Evolutionary conservation across 1,139 yeast species (phyloP).

Genomic region (Kurtzmaniella quercitrusa): DNA sequence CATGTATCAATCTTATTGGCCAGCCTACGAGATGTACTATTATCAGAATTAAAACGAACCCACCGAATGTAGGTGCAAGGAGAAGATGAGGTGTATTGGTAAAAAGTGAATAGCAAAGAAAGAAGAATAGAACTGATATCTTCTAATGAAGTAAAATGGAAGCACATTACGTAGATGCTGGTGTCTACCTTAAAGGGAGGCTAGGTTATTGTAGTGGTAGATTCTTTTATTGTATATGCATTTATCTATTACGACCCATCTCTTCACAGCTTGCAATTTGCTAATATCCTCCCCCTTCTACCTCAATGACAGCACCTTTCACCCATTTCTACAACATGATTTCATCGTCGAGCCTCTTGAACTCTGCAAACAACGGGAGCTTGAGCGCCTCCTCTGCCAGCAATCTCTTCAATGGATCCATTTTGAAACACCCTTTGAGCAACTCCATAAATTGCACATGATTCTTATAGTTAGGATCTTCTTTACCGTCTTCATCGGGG

Average conservation of each 20-base stretch:
- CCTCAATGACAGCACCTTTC: too few species aligned
- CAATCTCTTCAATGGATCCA: conserved; percentile 53
- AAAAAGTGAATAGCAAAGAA: too few species aligned
- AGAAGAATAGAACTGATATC: too few species aligned
- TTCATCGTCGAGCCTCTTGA: conserved; percentile 34
- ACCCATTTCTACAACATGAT: conserved; percentile 30
- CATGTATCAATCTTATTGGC: not conserved
- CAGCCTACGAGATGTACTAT: not conserved
- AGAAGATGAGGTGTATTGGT: too few species aligned
- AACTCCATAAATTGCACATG: conserved; percentile 49
- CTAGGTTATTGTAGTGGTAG: too few species aligned
- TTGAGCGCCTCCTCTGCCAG: conserved; percentile 54
- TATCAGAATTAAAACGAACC: too few species aligned
- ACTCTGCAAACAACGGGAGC: conserved; percentile 51
- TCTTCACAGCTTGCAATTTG: not conserved
- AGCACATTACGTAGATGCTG: conserved; percentile 9
- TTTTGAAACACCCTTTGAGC: conserved; percentile 48
- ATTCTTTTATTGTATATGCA: not conserved
- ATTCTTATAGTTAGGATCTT: conserved; percentile 29
- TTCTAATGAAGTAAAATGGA: not conserved
- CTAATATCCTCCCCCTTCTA: too few species aligned
- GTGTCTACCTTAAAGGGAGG: too few species aligned
- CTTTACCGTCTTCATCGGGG: conserved; percentile 7
- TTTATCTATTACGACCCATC: conserved; percentile 2
- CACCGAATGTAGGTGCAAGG: too few species aligned